Conservation (phyloP, 768 basidiomycete species). For the Boletus pseudopeckii region DNA sequence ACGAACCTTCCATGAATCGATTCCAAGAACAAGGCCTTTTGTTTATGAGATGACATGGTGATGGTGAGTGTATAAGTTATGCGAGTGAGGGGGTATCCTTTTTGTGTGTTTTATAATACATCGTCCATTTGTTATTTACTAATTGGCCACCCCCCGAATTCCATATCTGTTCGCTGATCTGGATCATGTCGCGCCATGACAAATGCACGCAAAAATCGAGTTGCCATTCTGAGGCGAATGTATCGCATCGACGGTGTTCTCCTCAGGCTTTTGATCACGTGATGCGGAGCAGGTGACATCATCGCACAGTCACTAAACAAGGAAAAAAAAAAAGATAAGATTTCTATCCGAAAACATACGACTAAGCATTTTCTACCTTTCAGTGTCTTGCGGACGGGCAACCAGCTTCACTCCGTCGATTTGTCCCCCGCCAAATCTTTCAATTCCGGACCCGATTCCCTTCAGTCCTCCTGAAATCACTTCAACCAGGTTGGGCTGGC, state of each 20-base stretch:
- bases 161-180: conserved; percentile 25
- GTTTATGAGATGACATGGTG: conserved; percentile 24
- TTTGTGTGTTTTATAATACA: conserved; percentile 10
- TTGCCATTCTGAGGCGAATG: conserved; percentile 30
- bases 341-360: conserved; percentile 21
- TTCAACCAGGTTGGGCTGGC: conserved; percentile 43
- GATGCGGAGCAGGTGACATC: conserved; percentile 15
- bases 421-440: conserved; percentile 37
- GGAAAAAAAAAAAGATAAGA: conserved; percentile 21
- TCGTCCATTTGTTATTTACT: conserved; percentile 26
- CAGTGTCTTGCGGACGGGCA: conserved; percentile 42
- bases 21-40: conserved; percentile 30
- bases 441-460: conserved; percentile 41
- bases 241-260: conserved; percentile 32
- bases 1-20: conserved; percentile 29
- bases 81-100: background rate
- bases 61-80: conserved; percentile 14
- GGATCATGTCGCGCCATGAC: conserved; percentile 30
- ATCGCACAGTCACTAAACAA: conserved; percentile 22
- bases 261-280: conserved; percentile 24
- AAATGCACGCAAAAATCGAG: conserved; percentile 29
- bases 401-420: conserved; percentile 47
- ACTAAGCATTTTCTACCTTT: conserved; percentile 31
- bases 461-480: conserved; percentile 40
- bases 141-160: conserved; percentile 31